These are phyloP conservation scores for Graphilbum sp. DNA, from an alignment of 2,329 filamentous ascomycete species.

Conservation along the genomic window DNA sequence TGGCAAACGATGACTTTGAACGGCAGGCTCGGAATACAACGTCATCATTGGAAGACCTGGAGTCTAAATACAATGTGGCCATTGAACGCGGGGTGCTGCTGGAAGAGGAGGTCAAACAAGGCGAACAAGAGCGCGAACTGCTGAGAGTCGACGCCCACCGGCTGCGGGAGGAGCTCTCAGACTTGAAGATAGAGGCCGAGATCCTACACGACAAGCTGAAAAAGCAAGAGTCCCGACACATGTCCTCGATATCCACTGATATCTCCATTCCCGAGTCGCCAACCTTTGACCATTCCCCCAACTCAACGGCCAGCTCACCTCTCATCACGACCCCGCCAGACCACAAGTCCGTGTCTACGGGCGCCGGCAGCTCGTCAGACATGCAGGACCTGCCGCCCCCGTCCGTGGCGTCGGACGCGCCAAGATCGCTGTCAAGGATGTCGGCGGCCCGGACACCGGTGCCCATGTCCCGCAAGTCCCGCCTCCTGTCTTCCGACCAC, in stretches of 20 bases:
- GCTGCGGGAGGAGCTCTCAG: conserved; percentile 76
- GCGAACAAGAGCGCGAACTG: conserved; percentile 79
- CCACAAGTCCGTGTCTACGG: conserved; percentile 42
- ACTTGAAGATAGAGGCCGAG: conserved; percentile 87
- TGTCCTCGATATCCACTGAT: conserved; percentile 44
- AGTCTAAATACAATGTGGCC: conserved; percentile 89
- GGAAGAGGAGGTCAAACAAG: conserved; percentile 83
- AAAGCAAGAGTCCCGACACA: conserved; percentile 43
- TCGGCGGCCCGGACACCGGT: conserved; percentile 20
- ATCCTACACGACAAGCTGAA: conserved; percentile 89
- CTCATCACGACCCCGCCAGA: conserved; percentile 74
- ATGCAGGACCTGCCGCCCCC: conserved; percentile 80
- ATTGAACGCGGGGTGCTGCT: conserved; percentile 87
- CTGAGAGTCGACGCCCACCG: conserved; percentile 84
- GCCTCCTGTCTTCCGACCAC: conserved; percentile 35
- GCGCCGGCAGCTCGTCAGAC: conserved; percentile 40
- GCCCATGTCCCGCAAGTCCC: conserved; percentile 26
- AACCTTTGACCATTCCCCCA: conserved; percentile 60
- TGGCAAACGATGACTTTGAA: conserved; percentile 97
- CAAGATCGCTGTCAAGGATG: conserved; percentile 29
- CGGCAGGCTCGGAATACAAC: conserved; percentile 89
- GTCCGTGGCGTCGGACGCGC: conserved; percentile 79
- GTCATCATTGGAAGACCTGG: conserved; percentile 88
- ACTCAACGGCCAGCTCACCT: conserved; percentile 80
- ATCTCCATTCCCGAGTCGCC: conserved; percentile 51